Percentiles rank a stretch among this genome's conserved stretches.
phyloP scores from a whole-genome alignment of 352 stramenopile genomes.

The Globisporangium abappressorium region DNA sequence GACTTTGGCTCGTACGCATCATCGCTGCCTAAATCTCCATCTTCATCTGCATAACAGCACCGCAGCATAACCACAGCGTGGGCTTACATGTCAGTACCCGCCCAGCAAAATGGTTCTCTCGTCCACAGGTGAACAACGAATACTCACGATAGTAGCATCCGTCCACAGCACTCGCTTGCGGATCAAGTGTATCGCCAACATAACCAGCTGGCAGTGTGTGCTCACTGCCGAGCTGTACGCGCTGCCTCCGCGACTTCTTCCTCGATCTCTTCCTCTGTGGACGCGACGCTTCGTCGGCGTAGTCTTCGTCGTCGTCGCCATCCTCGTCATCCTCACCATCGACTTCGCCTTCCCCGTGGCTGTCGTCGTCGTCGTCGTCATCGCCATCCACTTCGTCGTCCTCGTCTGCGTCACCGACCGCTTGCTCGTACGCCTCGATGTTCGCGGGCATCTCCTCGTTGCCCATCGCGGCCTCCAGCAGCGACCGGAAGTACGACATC shows the following conservation, averaged over 20 bases:
- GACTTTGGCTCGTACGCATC: conserved; percentile 59
- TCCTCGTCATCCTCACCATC: background rate
- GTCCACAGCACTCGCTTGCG: background rate
- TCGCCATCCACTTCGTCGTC: conserved; percentile 25
- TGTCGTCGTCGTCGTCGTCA: conserved; percentile 1
- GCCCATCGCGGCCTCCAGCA: conserved; percentile 79
- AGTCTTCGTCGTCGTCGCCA: conserved; percentile 12
- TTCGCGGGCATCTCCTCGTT: conserved; percentile 47
- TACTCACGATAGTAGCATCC: conserved; percentile 12
- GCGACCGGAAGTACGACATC: conserved; percentile 84
- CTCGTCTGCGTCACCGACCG: conserved; percentile 15
- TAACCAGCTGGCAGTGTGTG: background rate
- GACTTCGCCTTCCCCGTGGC: conserved; percentile 19
- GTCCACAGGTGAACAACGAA: background rate
- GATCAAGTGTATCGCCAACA: background rate
- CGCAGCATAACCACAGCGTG: background rate
- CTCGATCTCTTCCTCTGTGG: background rate
- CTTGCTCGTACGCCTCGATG: conserved; percentile 45
- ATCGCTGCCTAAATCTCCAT: conserved; percentile 39
- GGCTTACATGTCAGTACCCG: background rate
- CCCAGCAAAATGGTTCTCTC: background rate
- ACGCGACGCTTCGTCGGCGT: conserved; percentile 2
- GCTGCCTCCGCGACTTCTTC: conserved; percentile 3
- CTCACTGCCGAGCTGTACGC: background rate
- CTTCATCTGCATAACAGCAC: conserved; percentile 8